Evolutionary conservation across 2,329 filamentous ascomycete genomes (phyloP).

Genomic region (Ophiostoma sp.): DNA sequence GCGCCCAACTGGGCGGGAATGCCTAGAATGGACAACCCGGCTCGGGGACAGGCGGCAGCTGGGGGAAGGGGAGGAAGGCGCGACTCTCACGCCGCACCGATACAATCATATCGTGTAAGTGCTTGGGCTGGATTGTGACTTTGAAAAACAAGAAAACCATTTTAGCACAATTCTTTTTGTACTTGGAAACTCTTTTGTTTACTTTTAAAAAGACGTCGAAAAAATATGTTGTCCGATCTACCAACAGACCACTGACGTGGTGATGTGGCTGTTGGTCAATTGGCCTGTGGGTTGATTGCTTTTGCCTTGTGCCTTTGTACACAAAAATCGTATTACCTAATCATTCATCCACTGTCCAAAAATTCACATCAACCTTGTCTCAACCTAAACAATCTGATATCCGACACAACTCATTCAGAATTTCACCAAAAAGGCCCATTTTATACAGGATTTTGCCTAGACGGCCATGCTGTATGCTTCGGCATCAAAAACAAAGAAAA

Average conservation of each 20-base stretch:
- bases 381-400: not conserved
- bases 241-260: not conserved
- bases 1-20: not conserved
- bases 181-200: not conserved
- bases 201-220: not conserved
- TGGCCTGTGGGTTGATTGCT: not conserved
- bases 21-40: slow-evolving; percentile 10
- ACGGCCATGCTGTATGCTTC: slow-evolving; percentile 10
- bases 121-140: not conserved
- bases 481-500: not conserved
- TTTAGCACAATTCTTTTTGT: too few species aligned
- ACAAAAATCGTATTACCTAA: slow-evolving; percentile 3
- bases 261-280: not conserved
- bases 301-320: not conserved
- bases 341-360: not conserved
- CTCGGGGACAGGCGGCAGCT: slow-evolving; percentile 11
- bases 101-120: slow-evolving; percentile 3
- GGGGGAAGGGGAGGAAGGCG: not conserved
- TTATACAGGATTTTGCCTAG: not conserved
- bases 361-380: not conserved
- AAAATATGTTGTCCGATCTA: too few species aligned
- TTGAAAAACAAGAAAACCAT: too few species aligned
- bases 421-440: not conserved
- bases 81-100: not conserved
- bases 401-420: not conserved